These are phyloP conservation scores for Andrographis paniculata DNA, from an alignment of 305 asterid species.

Conservation along the genomic window DNA sequence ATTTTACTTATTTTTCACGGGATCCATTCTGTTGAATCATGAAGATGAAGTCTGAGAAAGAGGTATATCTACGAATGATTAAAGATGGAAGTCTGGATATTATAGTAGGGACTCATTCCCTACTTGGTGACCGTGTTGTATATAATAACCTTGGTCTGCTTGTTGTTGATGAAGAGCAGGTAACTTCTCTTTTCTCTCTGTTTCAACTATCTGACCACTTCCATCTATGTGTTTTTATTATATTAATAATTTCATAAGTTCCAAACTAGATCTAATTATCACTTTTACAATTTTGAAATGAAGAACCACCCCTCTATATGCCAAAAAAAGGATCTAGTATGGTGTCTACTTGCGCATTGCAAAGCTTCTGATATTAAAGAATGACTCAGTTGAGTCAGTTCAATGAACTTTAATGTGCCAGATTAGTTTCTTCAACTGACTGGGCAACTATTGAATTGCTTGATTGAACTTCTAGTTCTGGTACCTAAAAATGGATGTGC, in stretches of 20 bases:
- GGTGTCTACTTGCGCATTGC: not conserved
- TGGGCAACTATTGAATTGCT: no score
- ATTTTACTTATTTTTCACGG: constrained; percentile 15
- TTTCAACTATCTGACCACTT: not conserved
- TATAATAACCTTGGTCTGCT: constrained; percentile 86
- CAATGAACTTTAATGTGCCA: no score
- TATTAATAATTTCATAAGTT: not conserved
- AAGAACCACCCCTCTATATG: not conserved
- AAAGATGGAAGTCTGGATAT: constrained; percentile 76
- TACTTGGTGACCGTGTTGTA: constrained; percentile 87
- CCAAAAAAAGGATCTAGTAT: not conserved
- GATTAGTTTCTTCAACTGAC: no score
- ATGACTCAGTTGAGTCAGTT: no score
- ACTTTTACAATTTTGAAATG: constrained; percentile 1
- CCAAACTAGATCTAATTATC: not conserved
- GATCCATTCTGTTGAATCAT: constrained; percentile 28
- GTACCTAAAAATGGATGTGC: no score
- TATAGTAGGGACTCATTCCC: constrained; percentile 88
- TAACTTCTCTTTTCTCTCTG: constrained; percentile 28
- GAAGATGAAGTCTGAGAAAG: constrained; percentile 90
- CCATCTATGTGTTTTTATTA: not conserved
- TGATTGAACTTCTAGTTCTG: no score
- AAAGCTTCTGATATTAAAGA: no score
- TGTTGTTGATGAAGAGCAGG: constrained; percentile 99
- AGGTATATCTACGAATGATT: constrained; percentile 64